Evolutionary conservation across 1,139 yeast genomes (phyloP).

Genomic region (Lodderomyces orthopsilosis): DNA sequence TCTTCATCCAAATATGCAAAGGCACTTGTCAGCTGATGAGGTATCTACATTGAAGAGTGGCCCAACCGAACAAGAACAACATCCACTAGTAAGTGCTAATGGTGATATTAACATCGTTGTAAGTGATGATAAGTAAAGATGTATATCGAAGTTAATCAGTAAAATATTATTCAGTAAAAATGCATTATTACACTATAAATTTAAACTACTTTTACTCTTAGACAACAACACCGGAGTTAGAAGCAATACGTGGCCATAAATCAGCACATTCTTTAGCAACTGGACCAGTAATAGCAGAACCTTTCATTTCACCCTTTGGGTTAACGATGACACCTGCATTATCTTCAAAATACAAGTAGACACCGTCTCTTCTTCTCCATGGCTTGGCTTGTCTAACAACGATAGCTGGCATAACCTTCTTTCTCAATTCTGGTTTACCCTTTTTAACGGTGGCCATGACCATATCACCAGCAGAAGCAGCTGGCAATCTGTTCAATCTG

Average conservation of each 20-base stretch:
- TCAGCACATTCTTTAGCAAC: constrained; percentile 99
- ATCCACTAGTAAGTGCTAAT: constrained; percentile 2
- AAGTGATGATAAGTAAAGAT: constrained; percentile 5
- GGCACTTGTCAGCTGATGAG: constrained; percentile 12
- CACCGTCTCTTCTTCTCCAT: constrained; percentile 99
- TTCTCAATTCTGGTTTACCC: constrained; percentile 99
- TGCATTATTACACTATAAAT: background rate
- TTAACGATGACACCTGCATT: constrained; percentile 99
- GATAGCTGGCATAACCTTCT: constrained; percentile 99
- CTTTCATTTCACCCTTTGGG: constrained; percentile 99
- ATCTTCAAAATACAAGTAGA: constrained; percentile 99
- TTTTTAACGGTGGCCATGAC: constrained; percentile 99
- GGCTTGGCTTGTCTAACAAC: constrained; percentile 99
- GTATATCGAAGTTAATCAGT: background rate
- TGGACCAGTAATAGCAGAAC: constrained; percentile 99
- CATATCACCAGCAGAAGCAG: constrained; percentile 99
- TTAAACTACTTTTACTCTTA: constrained; percentile 28
- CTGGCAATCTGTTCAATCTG: constrained; percentile 99
- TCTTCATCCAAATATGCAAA: constrained; percentile 5
- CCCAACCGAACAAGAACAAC: constrained; percentile 4
- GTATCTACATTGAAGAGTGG: constrained; percentile 13
- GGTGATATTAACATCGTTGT: constrained; percentile 12
- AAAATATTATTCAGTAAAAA: background rate
- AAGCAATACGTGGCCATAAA: constrained; percentile 99
- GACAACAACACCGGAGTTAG: constrained; percentile 99